Evolutionary conservation across 2,329 filamentous ascomycete genomes (phyloP).

Genomic region (Myriosclerotinia curreyana): DNA sequence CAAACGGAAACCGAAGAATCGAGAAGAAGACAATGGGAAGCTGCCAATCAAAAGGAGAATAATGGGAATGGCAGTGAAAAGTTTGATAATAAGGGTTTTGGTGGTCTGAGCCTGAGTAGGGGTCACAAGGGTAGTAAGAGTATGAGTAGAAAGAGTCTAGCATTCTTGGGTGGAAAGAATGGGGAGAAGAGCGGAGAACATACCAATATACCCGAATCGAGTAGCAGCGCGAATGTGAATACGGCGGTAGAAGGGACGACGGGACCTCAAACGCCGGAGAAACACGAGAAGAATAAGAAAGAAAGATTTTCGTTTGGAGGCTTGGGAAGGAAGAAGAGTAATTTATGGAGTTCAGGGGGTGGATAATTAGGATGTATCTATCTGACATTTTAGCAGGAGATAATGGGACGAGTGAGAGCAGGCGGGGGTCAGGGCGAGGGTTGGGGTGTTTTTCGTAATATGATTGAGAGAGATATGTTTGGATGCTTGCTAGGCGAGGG

Average conservation of each 20-base stretch:
- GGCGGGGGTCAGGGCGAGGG: background rate
- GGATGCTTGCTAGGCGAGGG: background rate
- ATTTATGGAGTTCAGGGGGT: conserved; percentile 40
- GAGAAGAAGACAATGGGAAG: conserved; percentile 11
- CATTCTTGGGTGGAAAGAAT: conserved; percentile 52
- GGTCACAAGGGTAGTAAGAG: conserved; percentile 73
- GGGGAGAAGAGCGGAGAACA: conserved; percentile 16
- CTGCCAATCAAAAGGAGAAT: conserved; percentile 10
- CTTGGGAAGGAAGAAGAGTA: conserved; percentile 67
- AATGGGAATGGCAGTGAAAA: conserved; percentile 29
- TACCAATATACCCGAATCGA: conserved; percentile 24
- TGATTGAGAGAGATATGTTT: conserved; percentile 2
- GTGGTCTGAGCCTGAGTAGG: conserved; percentile 41
- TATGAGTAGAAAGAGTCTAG: conserved; percentile 70
- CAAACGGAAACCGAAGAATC: conserved; percentile 13
- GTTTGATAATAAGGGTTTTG: conserved; percentile 41
- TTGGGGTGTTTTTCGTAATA: conserved; percentile 8
- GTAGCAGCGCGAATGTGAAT: conserved; percentile 19
- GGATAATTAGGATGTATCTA: conserved; percentile 14
- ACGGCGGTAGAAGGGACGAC: conserved; percentile 34
- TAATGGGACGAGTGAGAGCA: conserved; percentile 21
- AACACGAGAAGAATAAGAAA: conserved; percentile 51
- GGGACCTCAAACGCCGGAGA: conserved; percentile 39
- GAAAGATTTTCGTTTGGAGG: conserved; percentile 62
- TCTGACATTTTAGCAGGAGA: conserved; percentile 41